Evolutionary conservation across 176 grass and related monocot species (phyloP).

Genomic region (Raddia distichophylla): DNA sequence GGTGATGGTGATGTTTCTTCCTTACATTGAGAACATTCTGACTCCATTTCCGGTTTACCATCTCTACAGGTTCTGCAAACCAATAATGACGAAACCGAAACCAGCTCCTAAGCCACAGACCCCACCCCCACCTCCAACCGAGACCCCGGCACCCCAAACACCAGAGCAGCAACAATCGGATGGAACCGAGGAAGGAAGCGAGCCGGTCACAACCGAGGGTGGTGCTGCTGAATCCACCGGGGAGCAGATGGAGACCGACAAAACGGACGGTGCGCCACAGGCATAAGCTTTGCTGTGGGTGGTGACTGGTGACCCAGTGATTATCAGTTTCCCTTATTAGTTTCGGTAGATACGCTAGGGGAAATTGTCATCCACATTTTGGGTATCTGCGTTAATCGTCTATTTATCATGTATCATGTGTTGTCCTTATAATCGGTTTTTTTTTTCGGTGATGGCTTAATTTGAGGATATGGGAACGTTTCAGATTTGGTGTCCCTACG

Average conservation of each 20-base stretch:
- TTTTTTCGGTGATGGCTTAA: not conserved
- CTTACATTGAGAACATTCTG: not conserved
- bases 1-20: not conserved
- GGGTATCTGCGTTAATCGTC: not conserved
- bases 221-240: conserved; percentile 11
- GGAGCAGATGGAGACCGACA: conserved; percentile 73
- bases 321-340: not conserved
- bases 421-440: not conserved
- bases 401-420: not conserved
- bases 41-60: not conserved
- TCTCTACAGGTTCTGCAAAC: conserved; percentile 67
- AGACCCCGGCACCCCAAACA: conserved; percentile 49
- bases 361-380: not conserved
- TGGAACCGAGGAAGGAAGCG: not conserved
- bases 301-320: not conserved
- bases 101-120: conserved; percentile 73
- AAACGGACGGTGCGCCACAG: conserved; percentile 40
- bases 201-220: conserved; percentile 27
- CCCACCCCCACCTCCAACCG: conserved; percentile 49
- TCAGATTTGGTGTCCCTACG: conserved; percentile 31
- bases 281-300: conserved; percentile 37
- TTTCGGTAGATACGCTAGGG: not conserved
- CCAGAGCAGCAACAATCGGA: conserved; percentile 49
- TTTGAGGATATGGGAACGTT: not conserved
- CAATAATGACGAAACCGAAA: conserved; percentile 79